Evolutionary conservation across 2,329 filamentous ascomycete species (phyloP), one percentile per base, ranked within the genome.

Genomic region (Talaromyces marneffei): DNA sequence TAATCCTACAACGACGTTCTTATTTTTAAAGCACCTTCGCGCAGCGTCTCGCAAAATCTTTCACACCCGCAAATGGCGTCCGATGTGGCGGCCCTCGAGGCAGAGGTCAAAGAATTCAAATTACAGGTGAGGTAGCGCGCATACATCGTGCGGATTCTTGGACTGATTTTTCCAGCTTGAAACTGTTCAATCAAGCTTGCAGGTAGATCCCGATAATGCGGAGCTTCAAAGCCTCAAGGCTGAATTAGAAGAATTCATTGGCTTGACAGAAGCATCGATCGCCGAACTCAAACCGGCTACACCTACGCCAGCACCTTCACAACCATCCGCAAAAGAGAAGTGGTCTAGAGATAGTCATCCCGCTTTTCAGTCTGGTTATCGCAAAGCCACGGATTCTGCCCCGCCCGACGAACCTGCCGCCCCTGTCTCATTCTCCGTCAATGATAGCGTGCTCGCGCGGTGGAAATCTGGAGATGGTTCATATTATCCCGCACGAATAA

Each of bases 401-500:
- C 62, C 73, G 65, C 74, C 83, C 60, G 84, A 85, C 59, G 84
- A 88, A 66, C 80, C 82, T 20, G 77, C 83, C 33, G 74, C 77
- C 2, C 78, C 82, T 0, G 80, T 82, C 2, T 82, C 82, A 9
- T 96, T 92, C 77, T 85, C 89, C 61, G 90, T 96, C 66, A 96
- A 96, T 72, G 94, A 99, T 70, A 89, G 82, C 33, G 90, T 97
- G 59, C 82, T 94, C 75, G 94, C 93, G 52, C 92, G 93, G 76
- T 99, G 92, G 91, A 79, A 89, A 52, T 89, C 91, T 9, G 92
- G 91, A 59, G 94, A 99, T 76, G 91, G 90, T 71, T 84, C 85
- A 25, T 97, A 92, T 78, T 97, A 97, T 78, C 88, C 91, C 50
- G 94, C 92, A 44, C 88, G 91, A 70, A 96, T 99, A 75, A 93